Conservation (phyloP, 805 yeast genomes). For the Spencermartinsiella europaea region DNA sequence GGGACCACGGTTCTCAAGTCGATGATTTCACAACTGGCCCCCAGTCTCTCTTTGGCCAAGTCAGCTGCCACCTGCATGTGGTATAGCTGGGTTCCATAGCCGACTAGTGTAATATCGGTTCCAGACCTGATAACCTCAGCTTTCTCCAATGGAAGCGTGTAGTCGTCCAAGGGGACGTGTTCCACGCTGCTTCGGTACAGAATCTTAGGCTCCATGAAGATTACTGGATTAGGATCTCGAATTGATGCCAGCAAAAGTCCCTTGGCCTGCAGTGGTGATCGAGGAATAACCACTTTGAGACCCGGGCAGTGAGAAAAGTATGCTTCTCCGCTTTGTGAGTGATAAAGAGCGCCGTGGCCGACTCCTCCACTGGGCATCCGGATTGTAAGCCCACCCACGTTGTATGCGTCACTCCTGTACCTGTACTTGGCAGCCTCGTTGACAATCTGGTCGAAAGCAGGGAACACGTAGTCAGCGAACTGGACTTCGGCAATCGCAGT, state of each 20-base stretch:
- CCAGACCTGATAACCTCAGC: slow-evolving; percentile 85
- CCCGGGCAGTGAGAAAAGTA: slow-evolving; percentile 96
- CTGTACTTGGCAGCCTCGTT: slow-evolving; percentile 95
- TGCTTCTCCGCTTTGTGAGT: slow-evolving; percentile 88
- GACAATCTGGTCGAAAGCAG: slow-evolving; percentile 89
- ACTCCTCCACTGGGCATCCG: slow-evolving; percentile 98
- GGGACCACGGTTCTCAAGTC: slow-evolving; percentile 92
- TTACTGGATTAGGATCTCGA: slow-evolving; percentile 93
- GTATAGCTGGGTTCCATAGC: slow-evolving; percentile 80
- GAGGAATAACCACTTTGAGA: slow-evolving; percentile 83
- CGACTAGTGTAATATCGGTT: slow-evolving; percentile 71
- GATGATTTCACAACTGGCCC: slow-evolving; percentile 78
- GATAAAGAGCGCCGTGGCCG: slow-evolving; percentile 96
- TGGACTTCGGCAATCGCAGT: slow-evolving; percentile 92
- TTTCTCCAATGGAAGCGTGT: slow-evolving; percentile 77
- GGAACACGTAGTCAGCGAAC: slow-evolving; percentile 97
- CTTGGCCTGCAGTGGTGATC: slow-evolving; percentile 84
- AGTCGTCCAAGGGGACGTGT: slow-evolving; percentile 77
- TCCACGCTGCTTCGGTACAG: slow-evolving; percentile 82
- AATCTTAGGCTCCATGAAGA: slow-evolving; percentile 86
- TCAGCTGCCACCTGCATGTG: slow-evolving; percentile 80
- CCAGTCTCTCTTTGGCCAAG: slow-evolving; percentile 66
- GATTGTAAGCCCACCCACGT: slow-evolving; percentile 88
- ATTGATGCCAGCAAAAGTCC: slow-evolving; percentile 87
- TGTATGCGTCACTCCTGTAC: slow-evolving; percentile 86